phyloP scores from a whole-genome alignment of 495 filamentous ascomycete genomes.

The Thermothielavioides terrestris region DNA sequence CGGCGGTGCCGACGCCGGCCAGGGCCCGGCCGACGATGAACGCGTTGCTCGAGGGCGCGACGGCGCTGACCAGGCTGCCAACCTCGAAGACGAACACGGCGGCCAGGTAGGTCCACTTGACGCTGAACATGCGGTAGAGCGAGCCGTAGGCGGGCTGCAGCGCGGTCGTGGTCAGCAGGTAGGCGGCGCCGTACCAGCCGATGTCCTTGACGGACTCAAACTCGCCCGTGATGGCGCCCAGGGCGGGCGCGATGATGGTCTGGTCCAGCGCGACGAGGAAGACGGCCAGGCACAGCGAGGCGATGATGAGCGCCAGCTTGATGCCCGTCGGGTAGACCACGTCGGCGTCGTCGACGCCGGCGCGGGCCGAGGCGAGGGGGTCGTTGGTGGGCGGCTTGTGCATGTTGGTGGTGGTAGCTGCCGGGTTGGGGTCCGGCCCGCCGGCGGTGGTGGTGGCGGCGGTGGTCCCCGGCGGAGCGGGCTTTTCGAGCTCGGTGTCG shows the following conservation, averaged over 20 bases:
- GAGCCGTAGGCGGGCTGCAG: slow-evolving; percentile 48
- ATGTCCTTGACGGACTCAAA: slow-evolving; percentile 39
- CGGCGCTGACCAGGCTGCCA: slow-evolving; percentile 44
- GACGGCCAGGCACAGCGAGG: slow-evolving; percentile 42
- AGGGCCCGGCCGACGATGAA: slow-evolving; percentile 49
- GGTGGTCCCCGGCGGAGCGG: background rate
- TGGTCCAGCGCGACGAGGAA: slow-evolving; percentile 59
- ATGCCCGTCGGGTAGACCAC: slow-evolving; percentile 38
- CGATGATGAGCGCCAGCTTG: slow-evolving; percentile 39
- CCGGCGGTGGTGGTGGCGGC: background rate
- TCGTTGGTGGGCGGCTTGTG: background rate
- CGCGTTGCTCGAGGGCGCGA: slow-evolving; percentile 40
- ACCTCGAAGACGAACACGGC: slow-evolving; percentile 41
- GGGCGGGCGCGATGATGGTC: slow-evolving; percentile 54
- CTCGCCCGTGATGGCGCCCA: slow-evolving; percentile 41
- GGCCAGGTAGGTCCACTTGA: slow-evolving; percentile 44
- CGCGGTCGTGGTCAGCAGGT: slow-evolving; percentile 45
- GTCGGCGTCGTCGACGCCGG: slow-evolving; percentile 14
- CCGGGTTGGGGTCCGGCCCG: too few species aligned
- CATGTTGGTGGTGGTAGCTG: background rate
- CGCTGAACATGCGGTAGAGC: slow-evolving; percentile 43
- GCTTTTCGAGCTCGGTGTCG: slow-evolving; percentile 15
- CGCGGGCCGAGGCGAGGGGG: background rate
- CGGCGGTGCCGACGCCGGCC: slow-evolving; percentile 44
- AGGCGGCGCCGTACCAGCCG: slow-evolving; percentile 48